Base-by-base conservation (phyloP, 2,329 filamentous ascomycete species). In the Aspergillus tanneri region DNA sequence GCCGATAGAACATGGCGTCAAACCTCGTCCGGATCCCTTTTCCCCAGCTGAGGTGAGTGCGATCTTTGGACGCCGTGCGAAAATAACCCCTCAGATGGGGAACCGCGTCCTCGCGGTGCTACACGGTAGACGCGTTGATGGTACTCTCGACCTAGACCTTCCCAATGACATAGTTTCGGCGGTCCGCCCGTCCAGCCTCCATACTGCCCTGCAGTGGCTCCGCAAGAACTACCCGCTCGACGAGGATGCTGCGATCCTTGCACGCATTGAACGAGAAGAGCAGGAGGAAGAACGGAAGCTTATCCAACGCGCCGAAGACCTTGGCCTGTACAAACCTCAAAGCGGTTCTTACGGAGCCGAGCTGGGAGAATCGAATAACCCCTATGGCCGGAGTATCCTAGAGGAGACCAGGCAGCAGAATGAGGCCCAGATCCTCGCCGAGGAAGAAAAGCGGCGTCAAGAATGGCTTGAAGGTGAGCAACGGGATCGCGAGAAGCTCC, bases 381-480 rank as follows among this genome's bases (percentile, higher is more conserved):
- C 70, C 2, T 74, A 68, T 28, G 73, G 73, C 4, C 66, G 63
- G 43, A 74, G 72, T 60, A 63, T 73, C 16, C 49, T 75, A 14
- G 62, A 72, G 43, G 63, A 71, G 42, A 61, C 67, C 19, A 65
- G 72, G 11, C 62, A 70, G 41, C 46, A 60, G 38, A 75, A 75
- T 47, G 69, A 74, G 45, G 67, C 65, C 27, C 59, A 63, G n/a
- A 52, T 69, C 5, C 52, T 70, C 43, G 60, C 67, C 8, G 68
- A 76, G 48, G 73, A 80, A 62, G 70, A 76, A 53, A 58, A 63
- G 34, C 73, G 78, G 56, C 77, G 77, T 32, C 72, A 71, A 37
- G 66, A 72, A 46, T 82, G 80, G 78, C 71, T 80, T 22, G 64
- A 70, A 8, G 74, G 74, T n/a, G 80, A 81, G 54, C 71, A 73